These are phyloP conservation scores for Colletotrichum salicis DNA, from an alignment of 2,329 filamentous ascomycete species.

Conservation along the genomic window DNA sequence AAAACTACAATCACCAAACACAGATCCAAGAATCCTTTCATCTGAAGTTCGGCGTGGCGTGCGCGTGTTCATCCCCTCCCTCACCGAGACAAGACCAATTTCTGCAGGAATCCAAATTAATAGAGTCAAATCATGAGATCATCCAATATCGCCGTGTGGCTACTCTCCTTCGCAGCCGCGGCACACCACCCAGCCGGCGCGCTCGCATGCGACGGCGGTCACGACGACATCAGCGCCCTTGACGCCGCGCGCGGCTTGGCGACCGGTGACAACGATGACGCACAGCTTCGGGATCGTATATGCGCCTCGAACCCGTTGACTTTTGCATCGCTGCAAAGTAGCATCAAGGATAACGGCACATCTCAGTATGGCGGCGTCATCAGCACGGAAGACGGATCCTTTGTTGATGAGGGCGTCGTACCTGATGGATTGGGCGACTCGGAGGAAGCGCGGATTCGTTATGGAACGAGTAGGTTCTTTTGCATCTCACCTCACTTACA, in stretches of 20 bases:
- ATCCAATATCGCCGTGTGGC: conserved; percentile 21
- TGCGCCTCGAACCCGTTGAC: conserved; percentile 11
- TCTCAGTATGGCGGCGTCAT: neutral
- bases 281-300: conserved; percentile 4
- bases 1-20: neutral
- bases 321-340: neutral
- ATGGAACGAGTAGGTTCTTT: conserved; percentile 15
- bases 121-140: conserved; percentile 4
- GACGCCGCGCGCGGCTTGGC: neutral
- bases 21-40: neutral
- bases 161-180: conserved; percentile 6
- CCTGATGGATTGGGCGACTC: conserved; percentile 13
- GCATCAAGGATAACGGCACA: neutral
- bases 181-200: neutral
- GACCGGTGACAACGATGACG: neutral
- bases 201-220: conserved; percentile 11
- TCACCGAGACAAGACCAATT: no score
- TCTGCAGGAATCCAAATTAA: neutral
- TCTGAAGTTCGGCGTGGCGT: conserved; percentile 17
- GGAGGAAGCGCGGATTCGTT: conserved; percentile 27
- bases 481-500: neutral
- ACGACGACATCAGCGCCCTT: neutral
- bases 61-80: neutral
- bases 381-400: neutral
- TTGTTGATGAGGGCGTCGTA: neutral